phyloP scores from a whole-genome alignment of 2,329 filamentous ascomycete genomes.

The Ustulina deusta region DNA sequence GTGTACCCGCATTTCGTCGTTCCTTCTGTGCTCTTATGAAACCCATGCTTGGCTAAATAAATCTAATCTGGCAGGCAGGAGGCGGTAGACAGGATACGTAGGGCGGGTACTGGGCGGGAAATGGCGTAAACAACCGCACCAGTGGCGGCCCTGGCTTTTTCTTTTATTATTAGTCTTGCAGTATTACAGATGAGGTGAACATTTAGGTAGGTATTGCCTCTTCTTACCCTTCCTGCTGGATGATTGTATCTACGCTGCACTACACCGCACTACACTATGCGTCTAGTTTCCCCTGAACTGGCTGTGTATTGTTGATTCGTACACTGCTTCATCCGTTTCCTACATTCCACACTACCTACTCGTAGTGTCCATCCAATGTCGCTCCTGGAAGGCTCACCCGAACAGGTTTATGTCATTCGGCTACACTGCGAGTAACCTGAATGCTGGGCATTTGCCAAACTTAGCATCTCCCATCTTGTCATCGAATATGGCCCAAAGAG shows the following conservation, averaged over 20 bases:
- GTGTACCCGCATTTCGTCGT: conserved; percentile 38
- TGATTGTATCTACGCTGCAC: not conserved
- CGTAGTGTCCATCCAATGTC: not conserved
- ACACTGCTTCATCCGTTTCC: not conserved
- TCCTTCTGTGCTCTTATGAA: conserved; percentile 40
- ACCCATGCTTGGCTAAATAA: conserved; percentile 40
- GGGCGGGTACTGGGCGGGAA: conserved; percentile 24
- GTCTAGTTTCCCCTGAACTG: not conserved
- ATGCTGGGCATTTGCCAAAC: not conserved
- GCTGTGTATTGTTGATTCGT: not conserved
- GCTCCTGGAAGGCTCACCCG: not conserved
- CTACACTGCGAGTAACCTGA: too few species aligned
- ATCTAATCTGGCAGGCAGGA: conserved; percentile 32
- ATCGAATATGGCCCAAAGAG: not conserved
- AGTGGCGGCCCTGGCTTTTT: conserved; percentile 6
- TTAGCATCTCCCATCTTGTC: not conserved
- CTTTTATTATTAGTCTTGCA: not conserved
- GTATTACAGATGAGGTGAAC: not conserved
- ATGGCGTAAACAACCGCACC: conserved; percentile 30
- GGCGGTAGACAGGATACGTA: conserved; percentile 13
- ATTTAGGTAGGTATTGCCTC: too few species aligned
- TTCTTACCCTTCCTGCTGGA: not conserved
- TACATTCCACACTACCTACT: too few species aligned
- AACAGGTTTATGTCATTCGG: not conserved
- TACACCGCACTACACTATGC: not conserved